Conservation (phyloP, 2,329 filamentous ascomycete species). For the Colletotrichum theobromicola region DNA sequence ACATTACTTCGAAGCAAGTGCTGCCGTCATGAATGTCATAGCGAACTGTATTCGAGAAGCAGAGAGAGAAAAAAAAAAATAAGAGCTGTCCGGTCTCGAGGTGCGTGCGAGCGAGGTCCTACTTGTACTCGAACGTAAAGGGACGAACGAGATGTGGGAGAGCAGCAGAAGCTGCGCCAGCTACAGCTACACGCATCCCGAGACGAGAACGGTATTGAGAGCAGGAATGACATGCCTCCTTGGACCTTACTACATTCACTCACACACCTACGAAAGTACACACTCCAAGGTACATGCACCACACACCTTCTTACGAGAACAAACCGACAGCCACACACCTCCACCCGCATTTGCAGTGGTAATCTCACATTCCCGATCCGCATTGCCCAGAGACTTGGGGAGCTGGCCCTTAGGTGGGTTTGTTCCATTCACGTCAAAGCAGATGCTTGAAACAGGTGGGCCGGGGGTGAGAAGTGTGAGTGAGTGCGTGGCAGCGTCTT, state of each 20-base stretch:
- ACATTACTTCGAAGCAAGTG: constrained; percentile 17
- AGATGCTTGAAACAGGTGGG: constrained; percentile 21
- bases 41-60: constrained; percentile 9
- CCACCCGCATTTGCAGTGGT: constrained; percentile 3
- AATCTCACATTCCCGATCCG: neutral
- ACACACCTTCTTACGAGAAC: neutral
- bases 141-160: neutral
- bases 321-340: neutral
- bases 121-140: constrained; percentile 5
- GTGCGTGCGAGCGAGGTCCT: constrained; percentile 8
- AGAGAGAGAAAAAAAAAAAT: neutral
- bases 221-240: neutral
- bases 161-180: neutral
- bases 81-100: neutral
- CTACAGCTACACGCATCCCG: neutral
- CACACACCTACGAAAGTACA: neutral
- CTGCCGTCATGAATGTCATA: constrained; percentile 8
- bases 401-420: neutral
- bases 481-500: constrained; percentile 18
- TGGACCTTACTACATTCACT: neutral
- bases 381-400: neutral
- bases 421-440: constrained; percentile 21
- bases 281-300: neutral
- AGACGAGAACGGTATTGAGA: neutral
- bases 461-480: neutral